A percentile compares a stretch with the other conserved stretches of the same genome.
Evolutionary conservation across 2,329 filamentous ascomycete genomes (phyloP).

Genomic region (Fusarium sp.): DNA sequence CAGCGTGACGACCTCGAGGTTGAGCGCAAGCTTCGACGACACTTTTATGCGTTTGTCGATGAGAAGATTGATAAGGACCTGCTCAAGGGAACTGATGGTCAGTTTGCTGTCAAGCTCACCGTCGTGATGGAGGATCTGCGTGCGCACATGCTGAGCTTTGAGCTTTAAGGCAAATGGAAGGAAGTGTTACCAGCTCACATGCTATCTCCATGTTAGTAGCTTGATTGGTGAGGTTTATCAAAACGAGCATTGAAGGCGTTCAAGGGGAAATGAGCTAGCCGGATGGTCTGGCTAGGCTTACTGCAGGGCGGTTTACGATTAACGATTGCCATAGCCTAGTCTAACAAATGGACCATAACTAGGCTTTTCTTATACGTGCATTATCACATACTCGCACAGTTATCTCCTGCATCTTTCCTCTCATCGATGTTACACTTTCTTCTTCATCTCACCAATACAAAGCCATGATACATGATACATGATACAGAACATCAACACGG

Average conservation of each 20-base stretch:
- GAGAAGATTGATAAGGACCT: neutral
- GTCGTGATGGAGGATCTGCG: conserved; percentile 2
- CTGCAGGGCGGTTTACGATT: conserved; percentile 2
- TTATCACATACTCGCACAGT: neutral
- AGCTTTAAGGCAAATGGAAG: neutral
- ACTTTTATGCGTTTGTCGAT: conserved; percentile 21
- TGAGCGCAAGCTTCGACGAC: conserved; percentile 17
- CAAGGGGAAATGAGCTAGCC: neutral
- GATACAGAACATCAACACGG: neutral
- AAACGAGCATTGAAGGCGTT: neutral
- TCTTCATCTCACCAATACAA: neutral
- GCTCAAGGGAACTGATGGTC: conserved; percentile 18
- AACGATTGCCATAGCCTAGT: neutral
- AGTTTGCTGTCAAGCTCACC: conserved; percentile 14
- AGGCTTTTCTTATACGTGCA: neutral
- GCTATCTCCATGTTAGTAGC: neutral
- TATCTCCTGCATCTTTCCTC: neutral
- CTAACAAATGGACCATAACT: neutral
- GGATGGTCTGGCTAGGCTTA: conserved; percentile 12
- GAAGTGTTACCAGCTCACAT: neutral
- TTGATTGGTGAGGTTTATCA: neutral
- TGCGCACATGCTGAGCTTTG: conserved; percentile 9
- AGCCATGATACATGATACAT: neutral
- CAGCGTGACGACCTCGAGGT: conserved; percentile 5
- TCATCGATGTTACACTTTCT: neutral